Base-by-base conservation (phyloP, 305 asterid genomes). In the Caryopteris hybrid region DNA sequence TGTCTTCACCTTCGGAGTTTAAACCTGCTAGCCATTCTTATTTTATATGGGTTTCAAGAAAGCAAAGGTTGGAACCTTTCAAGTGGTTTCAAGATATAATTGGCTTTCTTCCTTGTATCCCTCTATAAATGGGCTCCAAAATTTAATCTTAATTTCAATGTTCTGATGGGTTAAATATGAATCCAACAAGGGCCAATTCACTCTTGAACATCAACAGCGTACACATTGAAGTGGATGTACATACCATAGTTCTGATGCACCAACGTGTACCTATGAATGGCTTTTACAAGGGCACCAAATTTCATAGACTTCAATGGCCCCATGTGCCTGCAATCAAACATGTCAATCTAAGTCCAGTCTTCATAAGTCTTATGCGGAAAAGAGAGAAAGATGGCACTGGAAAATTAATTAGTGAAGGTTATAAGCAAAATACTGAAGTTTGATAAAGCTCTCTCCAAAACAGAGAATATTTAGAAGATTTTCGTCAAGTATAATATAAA, bases 241-340 rank as follows among this genome's bases (percentile, higher is more conserved):
- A 34, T 91, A 93, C 99, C 99, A 66, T 87, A 91, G 83, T 93
- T 93, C 74, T 93, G 99, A 56, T 66, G 92, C 66, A 93, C 96
- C 79, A 29, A 82, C 8, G 96, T 88, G 84, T 82, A 93, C 82
- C 81, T 79, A 71, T 68, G 82, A 41, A 95, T 81, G 77, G 96
- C 94, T 76, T 92, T 91, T 31, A 85, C 46, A 41, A 95, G 86
- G 68, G 89, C 79, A 62, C 99, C 95, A 34, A 74, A 76, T 71
- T 83, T 87, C 95, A 83, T 84, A 25, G 84, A 78, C 70, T 80
- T 85, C 70, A 95, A 51, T 48, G 88, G 64, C 36, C 98, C 99
- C 98, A 95, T 88, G 81, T 95, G 98, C 79, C 99, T 95, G 95
- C 84, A 83, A 77, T 46, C 65, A 47, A 70, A 17, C 29, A 39